Evolutionary conservation across 805 yeast species (phyloP), one percentile per base, ranked within the genome.

Genomic region (Candida ortonii): DNA sequence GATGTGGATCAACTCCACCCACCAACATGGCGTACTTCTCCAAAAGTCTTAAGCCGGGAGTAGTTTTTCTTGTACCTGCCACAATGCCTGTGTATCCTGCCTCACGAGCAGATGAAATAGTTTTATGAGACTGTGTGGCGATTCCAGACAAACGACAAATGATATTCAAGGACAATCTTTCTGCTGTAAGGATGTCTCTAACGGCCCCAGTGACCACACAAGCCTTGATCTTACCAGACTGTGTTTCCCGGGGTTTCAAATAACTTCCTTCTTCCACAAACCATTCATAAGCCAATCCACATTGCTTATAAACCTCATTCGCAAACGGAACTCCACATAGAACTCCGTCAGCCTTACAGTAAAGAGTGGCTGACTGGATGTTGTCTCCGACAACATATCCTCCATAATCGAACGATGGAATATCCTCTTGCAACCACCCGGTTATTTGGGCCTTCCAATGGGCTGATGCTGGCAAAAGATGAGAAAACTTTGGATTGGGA

Each of bases 21-120:
- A 89, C 94, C 20, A 86, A 64, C 97, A 89, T 90, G 16, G 95
- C 82, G 62, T 89, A 89, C 58, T 89, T 89, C 56, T 89, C 97
- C 38, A 90, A 63, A 26, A 80, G 67, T 52, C 97, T 76, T 43
- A 89, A 71, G 0, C 97, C 97, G 0, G 97, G 97, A 0, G 97
- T 90, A n/a, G 97, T 90, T 62, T 89, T 89, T 55, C 97, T 75
- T 1, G 97, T 89, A 6, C 97, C 97, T 0, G 97, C 97, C 55
- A 89, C 87, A 16, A 81, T 71, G 0, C 97, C 97, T 3, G 64
- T 64, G 55, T 78, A 90, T 0, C 94, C 93, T 4, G 72, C 62
- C 25, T 71, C 61, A 36, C 78, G 71, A 1, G 96, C 96, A 38
- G 75, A 58, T 5, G 62, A 53, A 33, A 78, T 64, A 3, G 89